phyloP scores from a whole-genome alignment of 306 rosid species.

The Acacia melanoxylon region DNA sequence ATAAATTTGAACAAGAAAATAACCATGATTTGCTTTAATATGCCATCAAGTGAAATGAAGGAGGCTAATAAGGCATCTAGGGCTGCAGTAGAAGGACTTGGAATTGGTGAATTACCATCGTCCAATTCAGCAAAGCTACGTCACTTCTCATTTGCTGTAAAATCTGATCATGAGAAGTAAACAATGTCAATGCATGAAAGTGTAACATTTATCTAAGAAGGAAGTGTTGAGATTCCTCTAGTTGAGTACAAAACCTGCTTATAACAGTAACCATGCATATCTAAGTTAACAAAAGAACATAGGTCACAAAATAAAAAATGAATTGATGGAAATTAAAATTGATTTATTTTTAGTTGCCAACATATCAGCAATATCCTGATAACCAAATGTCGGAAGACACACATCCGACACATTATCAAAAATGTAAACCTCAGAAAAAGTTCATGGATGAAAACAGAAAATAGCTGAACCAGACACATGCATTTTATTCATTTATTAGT shows the following conservation, averaged over 20 bases:
- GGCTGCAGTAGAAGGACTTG: slow-evolving; percentile 88
- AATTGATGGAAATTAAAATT: not conserved
- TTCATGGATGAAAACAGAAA: slow-evolving; percentile 3
- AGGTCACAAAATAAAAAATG: slow-evolving; percentile 21
- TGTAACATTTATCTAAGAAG: slow-evolving; percentile 21
- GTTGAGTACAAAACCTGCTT: not conserved
- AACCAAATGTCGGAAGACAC: slow-evolving; percentile 30
- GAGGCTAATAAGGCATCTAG: slow-evolving; percentile 96
- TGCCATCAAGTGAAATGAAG: slow-evolving; percentile 89
- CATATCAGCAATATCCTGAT: slow-evolving; percentile 47
- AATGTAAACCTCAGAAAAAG: not conserved
- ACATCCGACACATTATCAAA: not conserved
- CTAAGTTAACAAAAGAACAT: not conserved
- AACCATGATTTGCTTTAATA: slow-evolving; percentile 92
- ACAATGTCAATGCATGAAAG: slow-evolving; percentile 12
- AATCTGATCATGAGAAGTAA: slow-evolving; percentile 54
- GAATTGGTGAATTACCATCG: slow-evolving; percentile 74
- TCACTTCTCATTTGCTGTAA: slow-evolving; percentile 94
- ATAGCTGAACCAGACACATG: not conserved
- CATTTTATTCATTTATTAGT: too few species aligned
- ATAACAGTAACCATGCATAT: not conserved
- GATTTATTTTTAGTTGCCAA: not conserved
- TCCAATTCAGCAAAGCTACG: slow-evolving; percentile 76
- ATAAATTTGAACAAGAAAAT: slow-evolving; percentile 22
- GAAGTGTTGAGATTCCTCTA: slow-evolving; percentile 1